Evolutionary conservation across 345 rosid genomes (phyloP), one percentile per base, ranked within the genome.

Genomic region (Excoecaria cochinchinensis): DNA sequence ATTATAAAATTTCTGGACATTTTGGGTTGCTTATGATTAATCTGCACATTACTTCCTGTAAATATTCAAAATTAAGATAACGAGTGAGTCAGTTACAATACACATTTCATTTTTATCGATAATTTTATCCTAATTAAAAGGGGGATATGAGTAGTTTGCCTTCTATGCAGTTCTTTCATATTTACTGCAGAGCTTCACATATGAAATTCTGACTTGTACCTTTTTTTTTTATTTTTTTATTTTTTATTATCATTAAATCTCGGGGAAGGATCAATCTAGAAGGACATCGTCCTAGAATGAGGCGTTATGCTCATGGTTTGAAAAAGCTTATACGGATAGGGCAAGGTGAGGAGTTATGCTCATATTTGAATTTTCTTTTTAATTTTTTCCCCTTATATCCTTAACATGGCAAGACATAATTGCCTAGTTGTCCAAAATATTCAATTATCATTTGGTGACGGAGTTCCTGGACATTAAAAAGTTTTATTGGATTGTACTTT

Each of bases 261-360:
- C 31, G 58, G 67, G 81, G 82, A 82, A 91, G 99, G 84, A 89
- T 92, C 70, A 81, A 91, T 87, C 80, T 95, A 62, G 99, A 88
- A 72, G 97, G 94, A 66, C 99, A 85, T 87, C 92, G 97, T 72
- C 97, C 87, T 62, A 86, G 94, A 87, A 91, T 95, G 63, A 85
- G 98, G 89, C 89, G 89, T 16, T 92, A 92, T 84, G 99, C 99
- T 13, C 77, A 73, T 72, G 98, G 92, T 67, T 82, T 94, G 38
- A 92, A 83, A 84, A 95, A 81, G 82, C 89, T 95, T 11, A 89
- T 95, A 79, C 91, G 81, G 79, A 95, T 92, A 76, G 98, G 99
- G 38, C 97, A 90, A 83, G 99, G 99, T 95, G 77, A 80, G 84
- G 82, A 77, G 76, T 31, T 16, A 58, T 78, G 25, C 8, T 52